Evolutionary conservation across 2,329 filamentous ascomycete species (phyloP).

Genomic region (Coniochaeta sp.): DNA sequence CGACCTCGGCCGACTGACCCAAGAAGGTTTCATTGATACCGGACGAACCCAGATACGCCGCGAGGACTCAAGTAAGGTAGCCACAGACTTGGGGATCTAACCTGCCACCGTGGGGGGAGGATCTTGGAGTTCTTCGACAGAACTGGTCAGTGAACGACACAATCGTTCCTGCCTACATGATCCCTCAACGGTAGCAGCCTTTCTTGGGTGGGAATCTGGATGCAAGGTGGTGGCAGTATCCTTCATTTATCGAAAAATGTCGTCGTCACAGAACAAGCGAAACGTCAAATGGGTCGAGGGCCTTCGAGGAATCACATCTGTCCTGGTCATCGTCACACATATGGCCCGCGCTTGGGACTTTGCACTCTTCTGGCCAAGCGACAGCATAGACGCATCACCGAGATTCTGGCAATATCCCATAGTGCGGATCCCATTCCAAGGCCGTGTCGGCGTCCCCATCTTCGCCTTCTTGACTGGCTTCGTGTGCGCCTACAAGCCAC

Average conservation of each 20-base stretch:
- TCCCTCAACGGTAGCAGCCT: not conserved
- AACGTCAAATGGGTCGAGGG: constrained; percentile 30
- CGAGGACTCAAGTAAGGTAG: not conserved
- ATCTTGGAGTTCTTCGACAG: not conserved
- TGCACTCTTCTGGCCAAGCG: constrained; percentile 39
- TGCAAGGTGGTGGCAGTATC: not conserved
- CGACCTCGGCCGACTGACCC: not conserved
- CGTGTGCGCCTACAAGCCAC: constrained; percentile 46
- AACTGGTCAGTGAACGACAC: not conserved
- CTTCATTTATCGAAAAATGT: not conserved
- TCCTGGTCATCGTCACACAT: constrained; percentile 44
- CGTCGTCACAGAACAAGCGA: constrained; percentile 10
- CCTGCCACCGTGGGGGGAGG: too few species aligned
- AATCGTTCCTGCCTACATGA: not conserved
- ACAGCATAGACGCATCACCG: constrained; percentile 30
- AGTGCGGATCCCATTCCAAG: constrained; percentile 47
- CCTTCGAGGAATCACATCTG: constrained; percentile 43
- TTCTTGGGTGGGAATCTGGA: not conserved
- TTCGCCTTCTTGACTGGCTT: constrained; percentile 49
- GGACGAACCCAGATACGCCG: not conserved
- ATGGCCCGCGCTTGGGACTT: constrained; percentile 43
- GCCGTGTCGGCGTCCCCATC: constrained; percentile 45
- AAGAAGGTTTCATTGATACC: not conserved
- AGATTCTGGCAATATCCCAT: constrained; percentile 41
- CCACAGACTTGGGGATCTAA: too few species aligned